Evolutionary conservation across 1,284 basidiomycete species (phyloP), one percentile per base, ranked within the genome.

Genomic region (Apiotrichum akiyoshidainum): DNA sequence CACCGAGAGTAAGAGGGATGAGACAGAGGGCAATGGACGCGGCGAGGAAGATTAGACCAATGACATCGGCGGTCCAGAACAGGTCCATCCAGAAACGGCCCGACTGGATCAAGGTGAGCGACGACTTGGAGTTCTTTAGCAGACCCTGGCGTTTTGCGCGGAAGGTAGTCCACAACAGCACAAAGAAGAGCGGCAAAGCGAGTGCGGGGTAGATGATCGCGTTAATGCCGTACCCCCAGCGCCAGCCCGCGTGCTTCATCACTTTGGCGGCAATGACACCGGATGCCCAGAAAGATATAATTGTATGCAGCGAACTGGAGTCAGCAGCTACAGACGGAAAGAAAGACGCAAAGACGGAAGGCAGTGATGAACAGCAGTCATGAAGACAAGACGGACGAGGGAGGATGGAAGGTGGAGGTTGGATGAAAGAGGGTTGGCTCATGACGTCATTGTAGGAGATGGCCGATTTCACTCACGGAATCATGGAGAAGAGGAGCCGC

Each of bases 401-500:
- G n/a, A n/a, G n/a, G n/a, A n/a, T n/a, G n/a, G n/a, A n/a, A n/a
- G n/a, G n/a, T n/a, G n/a, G n/a, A n/a, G n/a, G n/a, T n/a, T n/a
- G n/a, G n/a, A n/a, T n/a, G n/a, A n/a, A n/a, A n/a, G n/a, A n/a
- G n/a, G n/a, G n/a, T n/a, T n/a, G n/a, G n/a, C n/a, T n/a, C n/a
- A n/a, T n/a, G n/a, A n/a, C n/a, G n/a, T n/a, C n/a, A n/a, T n/a
- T n/a, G n/a, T n/a, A n/a, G n/a, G n/a, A n/a, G n/a, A n/a, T n/a
- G n/a, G n/a, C n/a, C n/a, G n/a, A n/a, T n/a, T n/a, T n/a, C n/a
- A 54, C 56, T 1, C 74, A 78, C 19, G 79, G 77, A 46, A 80
- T 71, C 65, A 73, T 79, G 2, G 76, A 77, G 19, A 49, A 82
- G 14, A 90, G 79, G 6, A 86, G 86, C 54, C 88, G 82, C 86